Base-by-base conservation (phyloP, 441 rosid genomes). In the Erodium moschatum region DNA sequence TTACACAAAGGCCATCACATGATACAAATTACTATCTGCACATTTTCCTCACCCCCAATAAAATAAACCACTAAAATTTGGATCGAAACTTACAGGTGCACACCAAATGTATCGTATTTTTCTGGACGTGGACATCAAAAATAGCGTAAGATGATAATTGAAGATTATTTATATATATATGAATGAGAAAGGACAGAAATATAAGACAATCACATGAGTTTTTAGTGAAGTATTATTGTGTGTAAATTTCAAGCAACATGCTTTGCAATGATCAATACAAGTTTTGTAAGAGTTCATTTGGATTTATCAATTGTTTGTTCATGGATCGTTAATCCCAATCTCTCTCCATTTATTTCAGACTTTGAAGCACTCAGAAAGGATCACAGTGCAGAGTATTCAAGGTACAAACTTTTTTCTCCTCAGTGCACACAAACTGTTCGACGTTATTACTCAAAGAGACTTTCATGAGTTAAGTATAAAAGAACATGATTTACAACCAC, bases 201-300 rank as follows among this genome's bases (percentile, higher is more conserved):
- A 33, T 3, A 33, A 33, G 38, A 33, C 38, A 33, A 56, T 56
- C 10, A 56, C 24, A 18, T 56, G 62, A 0, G 16, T 1, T 2
- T 56, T 56, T 56, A 18, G 62, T 52, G 60, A 16, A 16, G 3
- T 4, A 52, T 18, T 4, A 16, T 18, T 56, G 16, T 33, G 62
- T 2, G 27, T 56, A 56, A 18, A 56, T 7, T 56, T 20, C 52
- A 48, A 21, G 64, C 27, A 29, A 48, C 54, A 63, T 52, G 76
- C 48, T 60, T 76, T 67, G 76, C 66, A 72, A 52, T 76, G 15
- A 60, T 58, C 76, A 63, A 42, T 44, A 69, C 4, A 11, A 56
- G 6, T 24, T 24, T 0, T 11, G 10, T 44, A 44, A 44, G 10
- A 44, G 50, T 44, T 44, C 27, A 24, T 10, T 10, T 54, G 9